phyloP scores from a whole-genome alignment of 345 rosid genomes.

The Citropsis articulata region DNA sequence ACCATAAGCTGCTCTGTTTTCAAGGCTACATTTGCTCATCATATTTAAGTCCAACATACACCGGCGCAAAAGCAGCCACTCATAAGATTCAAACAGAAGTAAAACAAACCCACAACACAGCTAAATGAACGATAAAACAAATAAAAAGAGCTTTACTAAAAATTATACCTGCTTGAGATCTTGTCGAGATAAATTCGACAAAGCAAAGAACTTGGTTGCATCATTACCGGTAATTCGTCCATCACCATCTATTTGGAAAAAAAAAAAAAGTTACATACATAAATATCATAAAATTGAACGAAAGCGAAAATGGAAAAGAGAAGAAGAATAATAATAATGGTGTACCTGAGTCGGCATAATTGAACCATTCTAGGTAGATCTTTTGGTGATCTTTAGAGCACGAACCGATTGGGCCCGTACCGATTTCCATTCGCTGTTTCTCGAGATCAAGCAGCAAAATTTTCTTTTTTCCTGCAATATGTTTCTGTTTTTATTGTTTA shows the following conservation, averaged over 20 bases:
- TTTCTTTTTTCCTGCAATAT: background rate
- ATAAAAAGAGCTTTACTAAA: background rate
- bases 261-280: background rate
- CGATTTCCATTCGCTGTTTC: slow-evolving; percentile 58
- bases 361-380: slow-evolving; percentile 89
- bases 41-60: background rate
- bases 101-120: background rate
- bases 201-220: slow-evolving; percentile 72
- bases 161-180: slow-evolving; percentile 78
- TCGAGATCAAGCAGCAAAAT: background rate
- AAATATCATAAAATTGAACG: background rate
- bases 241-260: slow-evolving; percentile 50
- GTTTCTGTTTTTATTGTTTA: background rate
- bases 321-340: background rate
- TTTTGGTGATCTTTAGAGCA: slow-evolving; percentile 77
- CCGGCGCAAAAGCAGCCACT: background rate
- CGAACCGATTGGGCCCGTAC: slow-evolving; percentile 51
- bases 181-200: slow-evolving; percentile 75
- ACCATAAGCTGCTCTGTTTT: background rate
- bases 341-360: slow-evolving; percentile 77
- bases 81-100: background rate
- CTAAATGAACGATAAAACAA: background rate
- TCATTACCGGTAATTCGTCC: slow-evolving; percentile 89
- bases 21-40: background rate
- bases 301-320: background rate